phyloP scores from a whole-genome alignment of 345 rosid species.

The Conringia planisiliqua region DNA sequence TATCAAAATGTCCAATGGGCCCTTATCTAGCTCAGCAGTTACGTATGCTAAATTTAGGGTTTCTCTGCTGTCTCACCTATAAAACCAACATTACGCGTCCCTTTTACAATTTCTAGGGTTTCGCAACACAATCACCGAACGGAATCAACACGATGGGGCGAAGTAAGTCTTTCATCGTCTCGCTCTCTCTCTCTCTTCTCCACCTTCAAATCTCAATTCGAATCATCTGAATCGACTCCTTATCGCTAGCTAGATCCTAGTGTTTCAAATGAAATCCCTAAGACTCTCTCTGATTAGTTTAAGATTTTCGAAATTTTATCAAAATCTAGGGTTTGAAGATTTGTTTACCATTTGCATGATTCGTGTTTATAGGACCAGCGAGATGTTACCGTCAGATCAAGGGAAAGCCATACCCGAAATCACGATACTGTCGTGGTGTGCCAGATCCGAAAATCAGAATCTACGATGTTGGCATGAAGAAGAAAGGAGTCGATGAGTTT shows the following conservation, averaged over 20 bases:
- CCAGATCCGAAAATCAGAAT: conserved; percentile 62
- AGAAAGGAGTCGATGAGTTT: conserved; percentile 58
- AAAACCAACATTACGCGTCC: neutral
- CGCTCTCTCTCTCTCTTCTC: neutral
- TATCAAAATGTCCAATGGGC: conserved; percentile 23
- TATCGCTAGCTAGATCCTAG: neutral
- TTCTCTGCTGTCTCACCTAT: neutral
- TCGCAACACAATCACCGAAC: neutral
- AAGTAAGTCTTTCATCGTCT: conserved; percentile 17
- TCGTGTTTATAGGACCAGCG: conserved; percentile 11
- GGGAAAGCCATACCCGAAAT: conserved; percentile 63
- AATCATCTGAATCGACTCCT: neutral
- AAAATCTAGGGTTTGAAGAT: neutral
- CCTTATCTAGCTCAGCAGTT: conserved; percentile 9
- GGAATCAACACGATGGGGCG: conserved; percentile 3
- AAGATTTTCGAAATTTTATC: neutral
- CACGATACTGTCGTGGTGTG: conserved; percentile 56
- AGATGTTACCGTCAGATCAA: conserved; percentile 55
- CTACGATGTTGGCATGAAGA: conserved; percentile 68
- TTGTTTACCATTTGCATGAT: neutral
- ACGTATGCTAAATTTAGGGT: conserved; percentile 19
- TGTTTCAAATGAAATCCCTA: neutral
- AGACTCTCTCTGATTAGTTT: neutral
- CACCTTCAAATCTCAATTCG: neutral
- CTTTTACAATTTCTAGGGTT: conserved; percentile 17